These are phyloP conservation scores for Saposhnikovia divaricata DNA, from an alignment of 129 eudicot species.

Conservation along the genomic window DNA sequence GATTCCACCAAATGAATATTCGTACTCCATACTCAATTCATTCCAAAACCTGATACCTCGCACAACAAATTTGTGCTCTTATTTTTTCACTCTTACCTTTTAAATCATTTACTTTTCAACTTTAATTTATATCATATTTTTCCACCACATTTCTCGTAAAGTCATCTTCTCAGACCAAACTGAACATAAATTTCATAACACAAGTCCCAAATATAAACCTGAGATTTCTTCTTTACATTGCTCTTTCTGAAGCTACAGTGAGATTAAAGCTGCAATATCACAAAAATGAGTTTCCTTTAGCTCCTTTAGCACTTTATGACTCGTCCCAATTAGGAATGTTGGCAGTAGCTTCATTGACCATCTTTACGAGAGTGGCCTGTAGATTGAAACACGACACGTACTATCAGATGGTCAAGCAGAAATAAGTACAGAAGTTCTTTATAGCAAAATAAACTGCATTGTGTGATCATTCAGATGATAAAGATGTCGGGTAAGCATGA, in stretches of 20 bases:
- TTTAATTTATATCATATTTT: not conserved
- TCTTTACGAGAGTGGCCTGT: slow-evolving; percentile 4
- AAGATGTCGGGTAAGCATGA: not conserved
- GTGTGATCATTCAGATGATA: not conserved
- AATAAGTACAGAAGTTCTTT: not conserved
- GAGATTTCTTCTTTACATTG: not conserved
- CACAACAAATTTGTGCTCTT: not conserved
- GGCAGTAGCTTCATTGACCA: slow-evolving; percentile 15
- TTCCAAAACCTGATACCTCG: too few species aligned
- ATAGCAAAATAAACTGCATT: not conserved
- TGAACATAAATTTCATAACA: not conserved
- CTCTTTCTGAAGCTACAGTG: not conserved
- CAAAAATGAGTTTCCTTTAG: not conserved
- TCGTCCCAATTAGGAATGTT: slow-evolving; percentile 12
- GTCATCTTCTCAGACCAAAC: not conserved
- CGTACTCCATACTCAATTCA: too few species aligned
- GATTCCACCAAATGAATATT: too few species aligned
- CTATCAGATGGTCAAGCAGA: not conserved
- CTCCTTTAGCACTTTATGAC: not conserved
- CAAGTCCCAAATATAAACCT: not conserved
- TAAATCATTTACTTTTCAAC: not conserved
- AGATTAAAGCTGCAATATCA: not conserved
- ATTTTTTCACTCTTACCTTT: not conserved
- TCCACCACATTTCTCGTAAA: not conserved
- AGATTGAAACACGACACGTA: not conserved